These are phyloP conservation scores for Canavalia ensiformis DNA, from an alignment of 306 rosid species.

Conservation along the genomic window DNA sequence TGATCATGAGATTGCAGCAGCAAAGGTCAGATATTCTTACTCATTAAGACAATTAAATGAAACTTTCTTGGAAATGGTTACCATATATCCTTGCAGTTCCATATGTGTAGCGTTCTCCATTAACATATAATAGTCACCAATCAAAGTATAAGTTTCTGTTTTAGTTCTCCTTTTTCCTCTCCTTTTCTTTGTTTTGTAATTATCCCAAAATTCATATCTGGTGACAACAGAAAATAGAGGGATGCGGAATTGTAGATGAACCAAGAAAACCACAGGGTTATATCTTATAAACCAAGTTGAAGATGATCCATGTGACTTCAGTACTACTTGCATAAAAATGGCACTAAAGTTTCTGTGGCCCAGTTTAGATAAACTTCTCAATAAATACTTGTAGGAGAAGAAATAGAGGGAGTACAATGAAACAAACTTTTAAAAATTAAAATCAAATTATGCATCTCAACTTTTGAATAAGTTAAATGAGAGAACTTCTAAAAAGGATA, in stretches of 20 bases:
- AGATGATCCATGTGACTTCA: background rate
- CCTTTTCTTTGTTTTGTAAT: background rate
- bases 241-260: background rate
- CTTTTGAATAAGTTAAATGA: too few species aligned
- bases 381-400: too few species aligned
- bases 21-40: slow-evolving; percentile 67
- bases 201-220: background rate
- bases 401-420: too few species aligned
- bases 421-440: too few species aligned
- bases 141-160: background rate
- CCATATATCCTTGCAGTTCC: slow-evolving; percentile 14
- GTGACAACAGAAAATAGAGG: background rate
- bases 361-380: too few species aligned
- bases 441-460: too few species aligned
- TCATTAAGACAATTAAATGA: background rate
- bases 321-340: background rate
- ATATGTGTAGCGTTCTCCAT: background rate
- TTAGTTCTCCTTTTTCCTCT: background rate
- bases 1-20: slow-evolving; percentile 87
- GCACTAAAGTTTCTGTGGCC: too few species aligned
- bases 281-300: background rate
- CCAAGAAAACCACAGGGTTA: background rate
- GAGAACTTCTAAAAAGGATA: too few species aligned
- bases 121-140: background rate
- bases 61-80: background rate